Percentiles rank a stretch among this genome's conserved stretches.
These are phyloP conservation scores for Oemleria cerasiformis DNA, from an alignment of 306 rosid species.

Conservation along the genomic window DNA sequence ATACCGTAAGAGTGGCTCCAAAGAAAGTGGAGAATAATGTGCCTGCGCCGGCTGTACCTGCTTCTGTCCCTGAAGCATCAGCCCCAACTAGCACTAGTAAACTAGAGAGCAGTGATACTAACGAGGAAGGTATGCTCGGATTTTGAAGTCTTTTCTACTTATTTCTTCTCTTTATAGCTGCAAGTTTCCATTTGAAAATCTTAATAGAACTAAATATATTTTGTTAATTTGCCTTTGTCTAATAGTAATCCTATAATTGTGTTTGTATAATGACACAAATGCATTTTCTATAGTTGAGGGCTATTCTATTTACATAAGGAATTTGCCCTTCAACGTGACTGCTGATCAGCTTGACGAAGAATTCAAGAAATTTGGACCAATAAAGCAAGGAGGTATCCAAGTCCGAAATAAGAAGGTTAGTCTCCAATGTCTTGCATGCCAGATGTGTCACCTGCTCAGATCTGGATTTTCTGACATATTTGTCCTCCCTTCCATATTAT, in stretches of 20 bases:
- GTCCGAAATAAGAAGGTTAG: conserved; percentile 66
- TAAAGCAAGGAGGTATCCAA: conserved; percentile 69
- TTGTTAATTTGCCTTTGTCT: neutral
- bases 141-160: neutral
- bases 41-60: conserved; percentile 32
- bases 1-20: conserved; percentile 34
- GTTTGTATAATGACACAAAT: conserved; percentile 24
- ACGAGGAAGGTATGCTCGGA: conserved; percentile 49
- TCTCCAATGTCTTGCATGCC: conserved; percentile 11
- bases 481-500: conserved; percentile 11
- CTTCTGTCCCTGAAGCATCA: conserved; percentile 45
- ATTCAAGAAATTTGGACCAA: conserved; percentile 69
- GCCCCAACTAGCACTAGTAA: conserved; percentile 30
- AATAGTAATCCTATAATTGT: neutral
- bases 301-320: conserved; percentile 60
- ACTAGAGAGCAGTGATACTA: conserved; percentile 40
- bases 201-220: neutral
- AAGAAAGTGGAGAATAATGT: conserved; percentile 37
- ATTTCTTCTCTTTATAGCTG: neutral
- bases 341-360: conserved; percentile 54
- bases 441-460: neutral
- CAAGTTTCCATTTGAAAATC: neutral
- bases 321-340: conserved; percentile 55
- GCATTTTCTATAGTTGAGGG: conserved; percentile 48
- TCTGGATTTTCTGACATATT: conserved; percentile 18